Conservation (phyloP, 306 rosid genomes). For the Elaeagnus macrophylla region DNA sequence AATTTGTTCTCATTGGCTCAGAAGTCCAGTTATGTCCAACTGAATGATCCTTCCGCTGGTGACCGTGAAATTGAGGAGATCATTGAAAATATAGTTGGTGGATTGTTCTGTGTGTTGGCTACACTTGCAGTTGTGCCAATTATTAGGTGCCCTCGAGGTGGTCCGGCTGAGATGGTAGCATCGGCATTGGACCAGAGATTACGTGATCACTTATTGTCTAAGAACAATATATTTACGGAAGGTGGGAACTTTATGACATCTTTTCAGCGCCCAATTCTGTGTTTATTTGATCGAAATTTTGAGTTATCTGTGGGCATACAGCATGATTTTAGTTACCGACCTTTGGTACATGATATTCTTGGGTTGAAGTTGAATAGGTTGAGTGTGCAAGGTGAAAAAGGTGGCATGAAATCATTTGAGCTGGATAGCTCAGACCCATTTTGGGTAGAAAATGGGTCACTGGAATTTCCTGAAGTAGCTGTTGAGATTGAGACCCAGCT, state of each 20-base stretch:
- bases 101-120: constrained; percentile 81
- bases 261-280: constrained; percentile 83
- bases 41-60: constrained; percentile 89
- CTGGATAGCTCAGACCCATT: constrained; percentile 75
- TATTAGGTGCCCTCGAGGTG: constrained; percentile 76
- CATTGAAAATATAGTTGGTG: constrained; percentile 60
- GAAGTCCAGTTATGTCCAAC: constrained; percentile 58
- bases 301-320: constrained; percentile 88
- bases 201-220: constrained; percentile 77
- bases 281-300: constrained; percentile 78
- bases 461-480: constrained; percentile 91
- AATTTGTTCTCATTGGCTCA: constrained; percentile 74
- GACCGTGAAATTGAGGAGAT: constrained; percentile 89
- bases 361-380: constrained; percentile 83
- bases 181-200: constrained; percentile 76
- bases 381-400: constrained; percentile 81
- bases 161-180: constrained; percentile 97
- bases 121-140: constrained; percentile 76
- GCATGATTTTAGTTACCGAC: constrained; percentile 86
- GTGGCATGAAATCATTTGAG: constrained; percentile 81
- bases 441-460: constrained; percentile 75
- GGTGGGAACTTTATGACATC: constrained; percentile 63
- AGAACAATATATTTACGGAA: constrained; percentile 77
- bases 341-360: constrained; percentile 81
- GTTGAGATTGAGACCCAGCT: constrained; percentile 91